Evolutionary conservation across 169 alveolate genomes (phyloP).

Genomic region (Cryptosporidium baileyi): DNA sequence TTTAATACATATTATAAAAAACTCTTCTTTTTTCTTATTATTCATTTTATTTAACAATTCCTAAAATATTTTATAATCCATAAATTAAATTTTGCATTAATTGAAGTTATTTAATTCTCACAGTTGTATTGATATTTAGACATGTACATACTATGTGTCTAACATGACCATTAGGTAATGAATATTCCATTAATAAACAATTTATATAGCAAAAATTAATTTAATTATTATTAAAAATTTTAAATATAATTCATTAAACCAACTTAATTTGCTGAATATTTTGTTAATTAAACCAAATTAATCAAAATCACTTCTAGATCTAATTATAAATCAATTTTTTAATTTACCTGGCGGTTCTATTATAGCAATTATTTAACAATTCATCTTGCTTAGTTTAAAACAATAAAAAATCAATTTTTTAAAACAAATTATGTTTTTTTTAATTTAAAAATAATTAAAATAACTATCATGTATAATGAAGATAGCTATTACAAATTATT

Average conservation of each 20-base stretch:
- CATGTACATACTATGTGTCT: conserved; percentile 54
- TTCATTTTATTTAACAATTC: background rate
- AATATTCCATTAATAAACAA: too few relatives aligned
- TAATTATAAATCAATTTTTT: too few relatives aligned
- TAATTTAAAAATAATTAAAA: too few relatives aligned
- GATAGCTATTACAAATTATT: conserved; percentile 1
- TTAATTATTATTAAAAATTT: background rate
- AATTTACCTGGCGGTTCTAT: too few relatives aligned
- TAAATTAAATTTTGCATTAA: background rate
- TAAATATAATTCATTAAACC: background rate
- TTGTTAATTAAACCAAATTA: too few relatives aligned
- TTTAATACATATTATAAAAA: conserved; percentile 31
- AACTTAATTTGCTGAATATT: too few relatives aligned
- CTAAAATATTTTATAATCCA: background rate
- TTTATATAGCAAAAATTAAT: background rate
- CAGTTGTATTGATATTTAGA: conserved; percentile 19
- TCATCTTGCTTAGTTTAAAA: too few relatives aligned
- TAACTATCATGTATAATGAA: background rate
- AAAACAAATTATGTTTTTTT: too few relatives aligned
- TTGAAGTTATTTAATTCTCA: background rate
- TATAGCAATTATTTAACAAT: too few relatives aligned
- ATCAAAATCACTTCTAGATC: too few relatives aligned
- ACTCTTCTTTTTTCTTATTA: conserved; percentile 17
- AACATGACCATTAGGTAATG: conserved; percentile 10
- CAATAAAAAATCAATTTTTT: too few relatives aligned